phyloP scores from a whole-genome alignment of 2,329 filamentous ascomycete species.

The Clonostachys solani region DNA sequence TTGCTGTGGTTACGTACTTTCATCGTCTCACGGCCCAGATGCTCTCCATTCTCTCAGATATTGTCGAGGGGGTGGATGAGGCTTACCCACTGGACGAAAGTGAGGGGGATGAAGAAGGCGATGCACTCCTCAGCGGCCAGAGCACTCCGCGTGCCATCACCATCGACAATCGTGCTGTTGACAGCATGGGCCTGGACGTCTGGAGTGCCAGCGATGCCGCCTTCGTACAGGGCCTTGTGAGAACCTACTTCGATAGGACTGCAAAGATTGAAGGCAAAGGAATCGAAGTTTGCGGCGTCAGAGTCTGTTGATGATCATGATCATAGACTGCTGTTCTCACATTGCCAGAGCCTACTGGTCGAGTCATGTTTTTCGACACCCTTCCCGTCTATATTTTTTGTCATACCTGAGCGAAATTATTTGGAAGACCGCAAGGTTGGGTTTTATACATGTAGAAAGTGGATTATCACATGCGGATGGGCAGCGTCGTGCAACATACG shows the following conservation, averaged over 20 bases:
- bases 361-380: too few species aligned
- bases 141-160: conserved; percentile 31
- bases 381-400: too few species aligned
- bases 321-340: too few species aligned
- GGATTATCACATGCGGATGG: too few species aligned
- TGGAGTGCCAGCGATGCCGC: conserved; percentile 70
- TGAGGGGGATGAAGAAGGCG: conserved; percentile 26
- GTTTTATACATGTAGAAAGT: too few species aligned
- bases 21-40: conserved; percentile 69
- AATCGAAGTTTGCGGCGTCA: conserved; percentile 71
- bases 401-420: too few species aligned
- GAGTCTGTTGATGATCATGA: conserved; percentile 49
- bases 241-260: conserved; percentile 60
- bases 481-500: too few species aligned
- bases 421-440: too few species aligned
- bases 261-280: conserved; percentile 63
- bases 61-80: conserved; percentile 49
- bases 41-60: conserved; percentile 55
- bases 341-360: too few species aligned
- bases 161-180: conserved; percentile 61
- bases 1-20: conserved; percentile 76
- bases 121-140: conserved; percentile 16
- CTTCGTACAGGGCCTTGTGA: conserved; percentile 61
- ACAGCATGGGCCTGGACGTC: conserved; percentile 70
- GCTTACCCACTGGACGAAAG: conserved; percentile 24